Evolutionary conservation across 441 rosid species (phyloP), one percentile per base, ranked within the genome.

Genomic region (Aquilaria agallochum): DNA sequence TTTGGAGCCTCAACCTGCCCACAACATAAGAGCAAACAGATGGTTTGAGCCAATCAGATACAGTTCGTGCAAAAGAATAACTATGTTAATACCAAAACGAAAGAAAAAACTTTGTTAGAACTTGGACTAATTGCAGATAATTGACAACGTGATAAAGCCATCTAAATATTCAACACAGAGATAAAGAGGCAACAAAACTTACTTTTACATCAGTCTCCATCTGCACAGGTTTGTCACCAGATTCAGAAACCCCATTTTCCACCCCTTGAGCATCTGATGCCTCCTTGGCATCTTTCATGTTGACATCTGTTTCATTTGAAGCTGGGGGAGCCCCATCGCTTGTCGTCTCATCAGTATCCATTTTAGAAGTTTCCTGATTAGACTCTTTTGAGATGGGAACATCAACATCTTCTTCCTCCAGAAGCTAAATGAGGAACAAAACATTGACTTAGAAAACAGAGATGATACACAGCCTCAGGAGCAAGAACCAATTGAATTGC

Each of bases 131-230:
- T 51, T 2, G 15, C 2, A 36, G 42, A 36, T 36, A 2, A 36
- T 36, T 36, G 7, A 55, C 33, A 33, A 49, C 34, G 11, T 5
- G 55, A 14, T 64, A 31, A 7, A 30, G 27, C 56, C n/a, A 56
- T 36, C 10, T 11, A 11, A 31, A 4, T 0, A 63, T 6, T 7
- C 20, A 63, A 14, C 50, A n/a, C 31, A 27, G 32, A 32, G 2
- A 34, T 0, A 58, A 31, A 1, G 33, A 55, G 30, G 53, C 20
- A 54, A 5, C 3, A 50, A 20, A n/a, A 62, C 73, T 61, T 58
- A 76, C 99, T 85, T 95, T 92, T 59, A 70, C 32, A 56, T 89
- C 99, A 9, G 96, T 89, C 73, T 89, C 99, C 98, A 95, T 92
- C 57, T 82, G 83, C 53, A 80, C 78, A 20, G 95, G 83, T 72